Base-by-base conservation (phyloP, 345 rosid genomes). In the Stellera chamaejasme region DNA sequence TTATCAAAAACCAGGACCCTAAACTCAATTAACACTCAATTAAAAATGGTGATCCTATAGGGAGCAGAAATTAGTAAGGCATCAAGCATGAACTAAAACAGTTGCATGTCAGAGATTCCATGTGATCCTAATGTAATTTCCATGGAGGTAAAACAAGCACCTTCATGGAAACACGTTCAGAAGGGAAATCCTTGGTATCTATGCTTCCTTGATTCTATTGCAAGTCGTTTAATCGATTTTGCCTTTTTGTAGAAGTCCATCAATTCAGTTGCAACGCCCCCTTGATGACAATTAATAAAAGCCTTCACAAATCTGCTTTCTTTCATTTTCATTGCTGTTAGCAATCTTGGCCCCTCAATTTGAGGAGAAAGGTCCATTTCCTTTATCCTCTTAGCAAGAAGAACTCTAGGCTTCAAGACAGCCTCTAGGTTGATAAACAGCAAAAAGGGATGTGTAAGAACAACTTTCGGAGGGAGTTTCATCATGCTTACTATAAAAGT, bases 251-350 rank as follows among this genome's bases (percentile, higher is more conserved):
- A 90, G 49, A 66, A 62, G 39, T 73, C 84, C 80, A 79, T 73
- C 69, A 90, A 57, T 60, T 87, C 81, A 19, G 49, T 61, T 14
- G 75, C 83, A 76, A 81, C 70, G 19, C 72, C 79, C 39, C 75
- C 44, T 1, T 70, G 79, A 39, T 90, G 93, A 66, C 90, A 84
- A 43, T 39, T 56, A 59, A 90, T 69, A 66, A 74, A 90, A 39
- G 55, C 82, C 25, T 74, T 63, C 66, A 84, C 66, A 67, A 90
- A 78, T 61, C 87, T 70, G 55, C 55, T 58, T 60, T 90, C 96
- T 6, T 41, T 70, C 97, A 90, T 84, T 64, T 88, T 78, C 66
- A 90, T 52, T 10, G 84, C 85, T n/a, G 60, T 81, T 48, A 77
- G 45, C 47, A 77, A 7, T 11, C 10, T 10, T 4, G 70, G 57